A percentile compares a stretch with the other conserved stretches of the same genome.
Conservation (phyloP, 371 early-diverging fungal genomes). For the Chytridium lagenaria region DNA sequence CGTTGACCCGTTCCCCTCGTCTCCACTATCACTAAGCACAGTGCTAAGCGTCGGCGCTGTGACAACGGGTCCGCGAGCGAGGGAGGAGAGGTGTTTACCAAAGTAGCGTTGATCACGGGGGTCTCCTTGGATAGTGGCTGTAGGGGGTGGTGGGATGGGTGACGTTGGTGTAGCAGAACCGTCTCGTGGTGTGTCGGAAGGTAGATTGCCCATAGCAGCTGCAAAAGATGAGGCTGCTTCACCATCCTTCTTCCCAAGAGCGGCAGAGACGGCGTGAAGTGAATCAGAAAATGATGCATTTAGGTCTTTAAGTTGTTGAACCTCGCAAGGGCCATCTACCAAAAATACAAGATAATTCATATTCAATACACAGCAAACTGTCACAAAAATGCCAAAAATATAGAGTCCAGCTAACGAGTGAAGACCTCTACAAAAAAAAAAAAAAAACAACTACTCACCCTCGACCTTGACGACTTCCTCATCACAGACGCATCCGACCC, state of each 20-base stretch:
- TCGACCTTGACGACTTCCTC: conserved; percentile 9
- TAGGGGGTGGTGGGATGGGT: background rate
- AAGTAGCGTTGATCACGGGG: background rate
- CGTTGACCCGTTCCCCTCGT: background rate
- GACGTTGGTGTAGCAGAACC: background rate
- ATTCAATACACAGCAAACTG: background rate
- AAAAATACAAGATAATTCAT: too few species aligned
- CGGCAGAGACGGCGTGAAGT: conserved; percentile 18
- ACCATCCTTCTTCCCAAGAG: background rate
- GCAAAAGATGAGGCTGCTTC: background rate
- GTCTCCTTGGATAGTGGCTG: background rate
- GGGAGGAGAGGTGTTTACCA: conserved; percentile 4
- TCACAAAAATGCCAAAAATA: too few species aligned
- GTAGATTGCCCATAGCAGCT: background rate
- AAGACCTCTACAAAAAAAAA: too few species aligned
- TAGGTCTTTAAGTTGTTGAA: conserved; percentile 43
- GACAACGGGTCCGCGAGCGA: background rate
- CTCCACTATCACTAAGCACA: conserved; percentile 1
- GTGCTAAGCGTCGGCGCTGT: background rate
- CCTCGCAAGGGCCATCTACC: conserved; percentile 31
- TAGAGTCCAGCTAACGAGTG: too few species aligned
- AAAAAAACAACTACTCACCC: background rate
- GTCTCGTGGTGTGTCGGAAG: background rate
- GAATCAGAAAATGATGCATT: conserved; percentile 46
- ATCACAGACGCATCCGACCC: background rate